phyloP scores from a whole-genome alignment of 2,329 filamentous ascomycete species.

The Neopestalotiopsis sp. region DNA sequence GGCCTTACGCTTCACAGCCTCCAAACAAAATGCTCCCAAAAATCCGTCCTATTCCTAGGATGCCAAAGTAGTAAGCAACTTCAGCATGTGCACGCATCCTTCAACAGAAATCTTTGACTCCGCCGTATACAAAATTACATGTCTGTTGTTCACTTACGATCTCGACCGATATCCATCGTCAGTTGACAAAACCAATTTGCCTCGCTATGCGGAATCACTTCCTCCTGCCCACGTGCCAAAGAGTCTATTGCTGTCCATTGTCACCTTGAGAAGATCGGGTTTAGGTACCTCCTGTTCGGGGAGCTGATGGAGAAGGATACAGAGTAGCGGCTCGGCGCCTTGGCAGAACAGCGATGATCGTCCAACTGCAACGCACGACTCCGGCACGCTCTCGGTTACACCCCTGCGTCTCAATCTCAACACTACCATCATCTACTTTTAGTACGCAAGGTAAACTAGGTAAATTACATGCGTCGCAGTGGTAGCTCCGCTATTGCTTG shows the following conservation, averaged over 20 bases:
- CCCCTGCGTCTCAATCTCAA: not conserved
- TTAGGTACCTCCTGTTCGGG: not conserved
- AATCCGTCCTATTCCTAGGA: not conserved
- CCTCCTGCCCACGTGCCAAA: not conserved
- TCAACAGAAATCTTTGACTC: not conserved
- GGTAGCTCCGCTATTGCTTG: too few species aligned
- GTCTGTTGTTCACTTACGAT: not conserved
- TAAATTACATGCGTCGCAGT: not conserved
- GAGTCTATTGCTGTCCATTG: not conserved
- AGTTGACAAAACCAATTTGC: not conserved
- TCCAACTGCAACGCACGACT: conserved; percentile 1
- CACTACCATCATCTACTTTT: not conserved
- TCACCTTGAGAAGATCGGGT: not conserved
- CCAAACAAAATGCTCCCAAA: too few species aligned
- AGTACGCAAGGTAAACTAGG: not conserved
- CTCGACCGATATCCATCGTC: not conserved
- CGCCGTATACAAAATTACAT: not conserved
- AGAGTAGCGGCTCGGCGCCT: not conserved
- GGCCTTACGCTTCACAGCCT: too few species aligned
- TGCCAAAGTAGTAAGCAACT: not conserved
- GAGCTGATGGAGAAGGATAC: not conserved
- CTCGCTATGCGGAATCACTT: not conserved
- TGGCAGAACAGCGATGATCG: not conserved
- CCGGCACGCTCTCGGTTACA: not conserved
- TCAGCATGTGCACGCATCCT: too few species aligned